Percentiles rank a stretch among this genome's conserved stretches.
These are phyloP conservation scores for Boletus barrowsii DNA, from an alignment of 768 basidiomycete species.

Conservation along the genomic window DNA sequence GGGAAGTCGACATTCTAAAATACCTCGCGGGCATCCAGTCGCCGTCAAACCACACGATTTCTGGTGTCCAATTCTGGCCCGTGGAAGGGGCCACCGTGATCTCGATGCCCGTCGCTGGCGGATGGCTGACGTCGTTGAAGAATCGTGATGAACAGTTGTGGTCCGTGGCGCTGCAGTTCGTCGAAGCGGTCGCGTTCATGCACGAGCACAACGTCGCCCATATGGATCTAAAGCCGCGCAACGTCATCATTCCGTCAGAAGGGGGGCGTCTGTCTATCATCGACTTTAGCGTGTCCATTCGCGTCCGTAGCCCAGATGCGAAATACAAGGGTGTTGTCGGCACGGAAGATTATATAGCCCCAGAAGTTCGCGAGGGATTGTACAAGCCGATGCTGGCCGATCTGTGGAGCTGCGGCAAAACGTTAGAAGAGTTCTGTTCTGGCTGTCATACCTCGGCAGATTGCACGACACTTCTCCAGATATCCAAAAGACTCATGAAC, in stretches of 20 bases:
- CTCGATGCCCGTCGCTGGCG: neutral
- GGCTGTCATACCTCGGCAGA: neutral
- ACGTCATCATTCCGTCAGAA: neutral
- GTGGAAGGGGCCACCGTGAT: neutral
- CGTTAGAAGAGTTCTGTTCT: neutral
- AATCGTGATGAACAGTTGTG: neutral
- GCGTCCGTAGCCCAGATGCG: neutral
- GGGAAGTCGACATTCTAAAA: constrained; percentile 5
- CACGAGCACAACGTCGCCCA: constrained; percentile 16
- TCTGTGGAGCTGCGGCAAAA: constrained; percentile 3
- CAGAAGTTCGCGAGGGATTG: neutral
- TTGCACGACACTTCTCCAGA: neutral
- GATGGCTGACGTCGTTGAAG: neutral
- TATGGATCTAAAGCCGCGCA: constrained; percentile 13
- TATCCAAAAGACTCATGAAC: neutral
- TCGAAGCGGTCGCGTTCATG: constrained; percentile 9
- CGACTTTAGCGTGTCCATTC: neutral
- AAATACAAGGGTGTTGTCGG: neutral
- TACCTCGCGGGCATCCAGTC: constrained; percentile 4
- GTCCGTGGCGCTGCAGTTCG: neutral
- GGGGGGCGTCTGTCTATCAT: neutral
- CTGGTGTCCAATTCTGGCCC: neutral
- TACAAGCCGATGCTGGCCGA: constrained; percentile 2
- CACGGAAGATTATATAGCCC: neutral
- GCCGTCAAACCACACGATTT: constrained; percentile 10